phyloP scores from a whole-genome alignment of 2,329 filamentous ascomycete species.

The Laburnicola sp. region DNA sequence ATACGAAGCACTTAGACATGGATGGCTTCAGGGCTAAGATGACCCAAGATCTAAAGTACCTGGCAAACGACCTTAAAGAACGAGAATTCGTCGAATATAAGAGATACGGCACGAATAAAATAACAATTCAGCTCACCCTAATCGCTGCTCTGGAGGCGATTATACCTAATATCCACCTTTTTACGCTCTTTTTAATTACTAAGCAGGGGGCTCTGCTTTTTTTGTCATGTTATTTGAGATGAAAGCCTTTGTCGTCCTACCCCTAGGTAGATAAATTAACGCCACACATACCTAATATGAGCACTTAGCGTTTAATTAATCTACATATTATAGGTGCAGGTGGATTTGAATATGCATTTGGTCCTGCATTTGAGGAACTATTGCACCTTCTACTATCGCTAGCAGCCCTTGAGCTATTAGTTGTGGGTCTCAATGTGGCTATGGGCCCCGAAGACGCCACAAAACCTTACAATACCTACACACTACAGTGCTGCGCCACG shows the following conservation, averaged over 20 bases:
- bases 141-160: slow-evolving; percentile 4
- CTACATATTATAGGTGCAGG: slow-evolving; percentile 4
- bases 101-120: slow-evolving; percentile 7
- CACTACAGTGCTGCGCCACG: slow-evolving; percentile 3
- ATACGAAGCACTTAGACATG: slow-evolving; percentile 6
- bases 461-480: background rate
- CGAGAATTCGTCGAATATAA: slow-evolving; percentile 3
- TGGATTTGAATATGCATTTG: slow-evolving; percentile 3
- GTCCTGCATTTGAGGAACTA: slow-evolving; percentile 8
- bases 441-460: background rate
- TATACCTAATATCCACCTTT: too few relatives aligned
- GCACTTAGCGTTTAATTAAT: slow-evolving; percentile 5
- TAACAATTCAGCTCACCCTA: slow-evolving; percentile 4
- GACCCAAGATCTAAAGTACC: slow-evolving; percentile 8
- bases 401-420: background rate
- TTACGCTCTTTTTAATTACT: too few relatives aligned
- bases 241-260: too few relatives aligned
- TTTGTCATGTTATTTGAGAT: too few relatives aligned
- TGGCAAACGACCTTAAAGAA: slow-evolving; percentile 7
- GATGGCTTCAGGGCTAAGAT: slow-evolving; percentile 5
- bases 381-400: slow-evolving; percentile 10
- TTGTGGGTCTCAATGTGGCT: background rate
- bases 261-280: too few relatives aligned
- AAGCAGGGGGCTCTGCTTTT: too few relatives aligned
- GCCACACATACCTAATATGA: slow-evolving; percentile 1